Evolutionary conservation across 306 rosid species (phyloP), one percentile per base, ranked within the genome.

Genomic region (Sechiopsis laciniata): DNA sequence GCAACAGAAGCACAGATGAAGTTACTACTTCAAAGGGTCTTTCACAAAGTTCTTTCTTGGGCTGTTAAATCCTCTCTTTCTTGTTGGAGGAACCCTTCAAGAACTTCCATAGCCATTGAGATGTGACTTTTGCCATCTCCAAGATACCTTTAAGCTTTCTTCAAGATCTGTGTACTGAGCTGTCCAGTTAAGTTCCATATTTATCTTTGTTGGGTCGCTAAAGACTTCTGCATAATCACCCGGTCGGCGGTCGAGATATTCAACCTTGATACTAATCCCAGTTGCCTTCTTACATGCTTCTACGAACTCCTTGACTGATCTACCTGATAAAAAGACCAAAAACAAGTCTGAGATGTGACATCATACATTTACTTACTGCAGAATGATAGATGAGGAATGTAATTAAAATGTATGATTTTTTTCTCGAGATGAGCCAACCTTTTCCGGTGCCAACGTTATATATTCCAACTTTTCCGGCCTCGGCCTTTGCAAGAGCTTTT

Each of bases 391-490:
- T 32, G 24, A 19, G 55, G 73, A 21, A 46, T 68, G 32, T 20
- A 45, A 21, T 20, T 6, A 1, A 68, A 68, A 20, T 21, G 53
- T 19, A 48, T 50, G 8, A 13, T 13, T 14, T 12, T 26, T 21
- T 69, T 65, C 5, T 61, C n/a, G 62, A 60, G 72, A 59, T 72
- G 66, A 62, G 67, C 77, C 8, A 59, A 90, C 99, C 99, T 84
- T 79, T 94, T 85, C 96, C 96, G 2, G 97, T 94, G 78, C 99
- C 99, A 14, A 94, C 96, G 56, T 94, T 94, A 84, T 90, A 94
- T 82, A 94, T 94, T 60, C 97, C 97, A 74, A 94, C 97, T 69
- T 84, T 85, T 51, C 82, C 73, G 8, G 90, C 79, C 50, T 68
- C 63, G 15, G 88, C 97, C 59, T 85, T 84, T 75, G 87, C 82